Evolutionary conservation across 176 grass and related monocot genomes (phyloP).

Genomic region (Avena eriantha): DNA sequence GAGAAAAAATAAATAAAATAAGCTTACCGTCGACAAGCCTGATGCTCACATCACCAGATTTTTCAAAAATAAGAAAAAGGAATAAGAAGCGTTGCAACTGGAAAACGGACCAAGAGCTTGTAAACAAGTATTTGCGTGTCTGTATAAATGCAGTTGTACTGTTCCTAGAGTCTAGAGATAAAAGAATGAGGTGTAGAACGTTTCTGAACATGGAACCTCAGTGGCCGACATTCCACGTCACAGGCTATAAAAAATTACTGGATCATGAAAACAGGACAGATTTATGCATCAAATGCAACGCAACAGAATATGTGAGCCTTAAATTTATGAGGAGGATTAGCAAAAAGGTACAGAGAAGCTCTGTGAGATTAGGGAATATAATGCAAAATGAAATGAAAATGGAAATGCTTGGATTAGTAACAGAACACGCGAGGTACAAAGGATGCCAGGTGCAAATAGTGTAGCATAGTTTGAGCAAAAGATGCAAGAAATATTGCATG

Average conservation of each 20-base stretch:
- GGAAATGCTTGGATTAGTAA: no score
- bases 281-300: not conserved
- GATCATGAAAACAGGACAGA: not conserved
- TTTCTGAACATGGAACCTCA: not conserved
- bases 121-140: not conserved
- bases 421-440: no score
- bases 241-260: not conserved
- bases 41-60: not conserved
- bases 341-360: no score
- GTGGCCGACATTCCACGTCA: not conserved
- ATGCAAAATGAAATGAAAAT: no score
- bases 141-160: not conserved
- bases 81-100: not conserved
- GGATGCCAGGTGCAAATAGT: no score
- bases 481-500: no score
- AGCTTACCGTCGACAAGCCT: not conserved
- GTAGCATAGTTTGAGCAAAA: no score
- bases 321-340: not conserved
- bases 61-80: not conserved
- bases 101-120: not conserved
- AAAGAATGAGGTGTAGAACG: not conserved
- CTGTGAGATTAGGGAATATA: no score
- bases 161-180: not conserved
- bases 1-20: not conserved
- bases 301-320: not conserved